Evolutionary conservation across 2,329 filamentous ascomycete species (phyloP), one percentile per base, ranked within the genome.

Genomic region (Tolypocladium amazonense): DNA sequence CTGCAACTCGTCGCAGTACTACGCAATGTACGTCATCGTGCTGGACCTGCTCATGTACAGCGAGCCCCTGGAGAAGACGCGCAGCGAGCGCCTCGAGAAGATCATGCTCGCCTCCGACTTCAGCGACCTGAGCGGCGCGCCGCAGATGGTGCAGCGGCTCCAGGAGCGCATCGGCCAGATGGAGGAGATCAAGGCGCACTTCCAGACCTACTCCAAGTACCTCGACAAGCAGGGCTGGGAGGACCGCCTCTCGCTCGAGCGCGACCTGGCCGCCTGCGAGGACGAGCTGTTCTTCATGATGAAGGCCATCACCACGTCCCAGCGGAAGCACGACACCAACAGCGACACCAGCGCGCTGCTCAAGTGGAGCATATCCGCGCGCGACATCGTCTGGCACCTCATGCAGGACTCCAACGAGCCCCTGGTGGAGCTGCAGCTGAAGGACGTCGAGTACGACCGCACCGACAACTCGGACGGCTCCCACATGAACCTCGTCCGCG

Each of bases 251-350:
- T 77, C 87, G n/a, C 81, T 99, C 52, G 94, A 99, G 70, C 88
- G 89, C 57, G 94, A 99, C 70, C 78, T 99, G 57, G 85, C 90
- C 12, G 86, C 86, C 25, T 97, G 91, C 68, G 94, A 97, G 72
- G 94, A 99, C 68, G 95, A 99, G 73, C 76, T 99, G 11, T 99
- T 99, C 80, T 99, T 99, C 76, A 89, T 99, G 79, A 97, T 99
- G 94, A 97, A 99, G 69, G 95, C 94, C 45, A 99, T 99, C 71
- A 99, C 94, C 1, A 95, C 92, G 3, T 95, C 93, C 6, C 94
- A 99, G 73, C 83, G 92, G 61, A 94, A 92, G 70, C 87, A 86
- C 63, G 91, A 96, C 83, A 66, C 68, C 55, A 79, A 85, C 56
- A 84, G 86, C 8, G 84, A 91, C 63, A 88, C 87, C 60, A 92